phyloP scores from a whole-genome alignment of 441 rosid species.

The Daphne laureola region DNA sequence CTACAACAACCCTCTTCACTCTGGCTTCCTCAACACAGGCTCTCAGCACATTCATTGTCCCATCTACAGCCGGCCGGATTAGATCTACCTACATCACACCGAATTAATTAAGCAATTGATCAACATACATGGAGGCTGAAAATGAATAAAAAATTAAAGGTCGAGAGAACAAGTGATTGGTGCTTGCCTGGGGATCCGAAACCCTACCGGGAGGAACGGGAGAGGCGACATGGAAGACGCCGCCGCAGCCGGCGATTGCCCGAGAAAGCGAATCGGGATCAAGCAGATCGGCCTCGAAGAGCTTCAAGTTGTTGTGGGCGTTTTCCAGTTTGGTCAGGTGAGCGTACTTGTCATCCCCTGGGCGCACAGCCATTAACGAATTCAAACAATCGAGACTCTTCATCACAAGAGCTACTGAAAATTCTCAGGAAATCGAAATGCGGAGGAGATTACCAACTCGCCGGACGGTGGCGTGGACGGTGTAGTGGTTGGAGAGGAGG shows the following conservation, averaged over 20 bases:
- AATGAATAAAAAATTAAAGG: background rate
- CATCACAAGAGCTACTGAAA: too few species aligned
- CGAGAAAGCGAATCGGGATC: constrained; percentile 28
- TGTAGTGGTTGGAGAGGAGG: constrained; percentile 42
- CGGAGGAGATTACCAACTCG: constrained; percentile 20
- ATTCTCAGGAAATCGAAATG: too few species aligned
- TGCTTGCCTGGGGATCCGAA: constrained; percentile 34
- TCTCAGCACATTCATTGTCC: constrained; percentile 32
- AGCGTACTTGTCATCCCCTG: constrained; percentile 30
- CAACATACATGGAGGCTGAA: background rate
- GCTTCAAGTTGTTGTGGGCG: constrained; percentile 28
- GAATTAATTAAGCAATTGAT: too few species aligned
- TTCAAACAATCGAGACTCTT: too few species aligned
- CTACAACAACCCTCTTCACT: constrained; percentile 38
- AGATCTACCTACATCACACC: constrained; percentile 22
- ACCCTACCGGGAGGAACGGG: constrained; percentile 21
- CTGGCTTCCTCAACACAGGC: constrained; percentile 27
- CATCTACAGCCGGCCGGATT: constrained; percentile 28
- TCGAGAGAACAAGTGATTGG: background rate
- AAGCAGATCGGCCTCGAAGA: constrained; percentile 36
- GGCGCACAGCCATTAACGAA: too few species aligned
- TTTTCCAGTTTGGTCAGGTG: constrained; percentile 32
- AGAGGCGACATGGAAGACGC: constrained; percentile 40
- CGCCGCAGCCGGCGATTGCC: constrained; percentile 34
- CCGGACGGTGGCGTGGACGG: constrained; percentile 47